phyloP scores from a whole-genome alignment of 2,329 filamentous ascomycete genomes.

The Paracorniculantispora psalliotae region DNA sequence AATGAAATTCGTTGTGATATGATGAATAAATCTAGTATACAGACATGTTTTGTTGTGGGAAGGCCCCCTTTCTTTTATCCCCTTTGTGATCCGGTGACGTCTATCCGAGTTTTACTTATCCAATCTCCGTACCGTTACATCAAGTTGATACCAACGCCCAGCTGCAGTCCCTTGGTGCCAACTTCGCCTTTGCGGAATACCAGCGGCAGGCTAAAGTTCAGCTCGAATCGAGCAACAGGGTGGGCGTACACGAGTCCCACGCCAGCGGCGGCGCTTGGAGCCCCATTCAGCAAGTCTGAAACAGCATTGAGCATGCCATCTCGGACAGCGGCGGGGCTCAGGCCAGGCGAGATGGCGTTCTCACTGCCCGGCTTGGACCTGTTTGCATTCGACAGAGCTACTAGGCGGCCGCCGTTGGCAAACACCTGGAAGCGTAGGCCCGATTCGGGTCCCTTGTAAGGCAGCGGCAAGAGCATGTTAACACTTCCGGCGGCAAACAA shows the following conservation, averaged over 20 bases:
- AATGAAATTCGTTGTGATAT: neutral
- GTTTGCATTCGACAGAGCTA: slow-evolving; percentile 63
- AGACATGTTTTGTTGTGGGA: neutral
- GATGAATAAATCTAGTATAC: too few relatives aligned
- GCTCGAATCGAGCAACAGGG: slow-evolving; percentile 85
- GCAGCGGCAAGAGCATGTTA: slow-evolving; percentile 79
- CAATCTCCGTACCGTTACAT: slow-evolving; percentile 49
- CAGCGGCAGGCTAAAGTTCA: slow-evolving; percentile 90
- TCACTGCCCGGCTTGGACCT: slow-evolving; percentile 37
- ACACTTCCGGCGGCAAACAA: slow-evolving; percentile 85
- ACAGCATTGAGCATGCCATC: slow-evolving; percentile 57
- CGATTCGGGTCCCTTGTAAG: slow-evolving; percentile 73
- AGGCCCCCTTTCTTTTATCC: neutral
- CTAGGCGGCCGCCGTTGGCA: slow-evolving; percentile 79
- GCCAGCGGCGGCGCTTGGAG: slow-evolving; percentile 82
- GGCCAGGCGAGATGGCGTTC: slow-evolving; percentile 20
- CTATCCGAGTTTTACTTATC: neutral
- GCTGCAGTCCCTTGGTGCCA: slow-evolving; percentile 82
- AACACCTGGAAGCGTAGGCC: slow-evolving; percentile 86
- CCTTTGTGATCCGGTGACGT: neutral
- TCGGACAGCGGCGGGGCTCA: slow-evolving; percentile 42
- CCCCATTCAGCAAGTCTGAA: slow-evolving; percentile 63
- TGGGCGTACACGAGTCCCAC: slow-evolving; percentile 92
- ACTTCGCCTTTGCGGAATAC: slow-evolving; percentile 79
- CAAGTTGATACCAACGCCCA: slow-evolving; percentile 96